A percentile compares a stretch with the other conserved stretches of the same genome.
Conservation (phyloP, 2,329 filamentous ascomycete genomes). For the Colletotrichum truncatum region DNA sequence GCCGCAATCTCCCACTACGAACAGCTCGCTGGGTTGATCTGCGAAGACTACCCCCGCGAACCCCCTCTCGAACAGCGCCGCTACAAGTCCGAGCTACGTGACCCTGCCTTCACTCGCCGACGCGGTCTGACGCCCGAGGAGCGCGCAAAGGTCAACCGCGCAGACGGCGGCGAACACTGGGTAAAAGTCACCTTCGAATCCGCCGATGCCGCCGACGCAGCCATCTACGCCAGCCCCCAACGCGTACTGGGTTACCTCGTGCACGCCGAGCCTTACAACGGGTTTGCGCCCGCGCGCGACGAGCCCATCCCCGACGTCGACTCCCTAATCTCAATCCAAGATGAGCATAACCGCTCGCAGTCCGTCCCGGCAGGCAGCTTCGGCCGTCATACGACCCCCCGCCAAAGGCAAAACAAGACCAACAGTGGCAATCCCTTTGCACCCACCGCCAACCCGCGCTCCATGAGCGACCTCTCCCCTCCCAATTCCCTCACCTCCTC, state of each 20-base stretch:
- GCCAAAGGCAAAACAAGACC: constrained; percentile 36
- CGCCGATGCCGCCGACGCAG: constrained; percentile 74
- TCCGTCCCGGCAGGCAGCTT: constrained; percentile 44
- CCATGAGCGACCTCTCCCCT: constrained; percentile 46
- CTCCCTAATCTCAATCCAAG: constrained; percentile 44
- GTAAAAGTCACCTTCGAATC: constrained; percentile 88
- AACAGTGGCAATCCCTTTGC: constrained; percentile 45
- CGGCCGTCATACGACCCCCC: constrained; percentile 35
- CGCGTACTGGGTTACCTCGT: constrained; percentile 76
- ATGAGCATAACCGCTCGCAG: constrained; percentile 43
- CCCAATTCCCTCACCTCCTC: constrained; percentile 60
- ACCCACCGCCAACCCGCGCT: constrained; percentile 45
- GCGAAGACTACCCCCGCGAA: constrained; percentile 91
- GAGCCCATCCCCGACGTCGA: constrained; percentile 67
- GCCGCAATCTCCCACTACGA: constrained; percentile 91
- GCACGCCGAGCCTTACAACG: constrained; percentile 75
- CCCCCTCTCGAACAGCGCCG: constrained; percentile 76
- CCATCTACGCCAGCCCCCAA: constrained; percentile 76
- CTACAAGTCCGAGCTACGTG: constrained; percentile 79
- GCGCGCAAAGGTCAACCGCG: constrained; percentile 80
- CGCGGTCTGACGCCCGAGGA: constrained; percentile 75
- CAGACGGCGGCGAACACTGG: constrained; percentile 89
- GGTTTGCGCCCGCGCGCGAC: constrained; percentile 71
- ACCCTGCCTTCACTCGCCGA: constrained; percentile 74
- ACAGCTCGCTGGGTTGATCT: constrained; percentile 83